These are phyloP conservation scores for Prunus yedoensis DNA, from an alignment of 331 rosid genomes.

Conservation along the genomic window DNA sequence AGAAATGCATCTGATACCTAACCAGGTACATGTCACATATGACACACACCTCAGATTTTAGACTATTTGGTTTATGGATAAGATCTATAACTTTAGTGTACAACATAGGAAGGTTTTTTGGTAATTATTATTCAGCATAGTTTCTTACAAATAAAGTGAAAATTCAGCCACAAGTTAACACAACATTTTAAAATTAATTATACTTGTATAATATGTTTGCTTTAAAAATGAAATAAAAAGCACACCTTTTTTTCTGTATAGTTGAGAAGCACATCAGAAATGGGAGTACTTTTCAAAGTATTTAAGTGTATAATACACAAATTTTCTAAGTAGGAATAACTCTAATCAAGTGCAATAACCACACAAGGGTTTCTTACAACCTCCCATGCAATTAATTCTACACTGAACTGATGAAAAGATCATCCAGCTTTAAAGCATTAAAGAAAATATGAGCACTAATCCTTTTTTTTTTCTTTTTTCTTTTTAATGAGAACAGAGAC, in stretches of 20 bases:
- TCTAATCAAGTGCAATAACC: background rate
- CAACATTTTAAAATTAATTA: no score
- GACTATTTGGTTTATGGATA: background rate
- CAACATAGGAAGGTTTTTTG: background rate
- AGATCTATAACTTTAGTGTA: background rate
- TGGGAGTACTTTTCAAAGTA: background rate
- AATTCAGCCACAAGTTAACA: no score
- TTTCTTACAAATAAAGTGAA: no score
- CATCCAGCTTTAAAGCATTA: background rate
- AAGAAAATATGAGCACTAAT: no score
- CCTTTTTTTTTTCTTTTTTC: no score
- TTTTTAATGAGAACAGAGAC: background rate
- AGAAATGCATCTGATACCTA: background rate
- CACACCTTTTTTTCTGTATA: background rate
- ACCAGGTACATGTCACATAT: background rate
- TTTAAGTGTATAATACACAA: background rate
- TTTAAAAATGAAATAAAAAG: background rate
- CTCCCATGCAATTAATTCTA: background rate
- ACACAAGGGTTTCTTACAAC: background rate
- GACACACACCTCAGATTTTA: background rate
- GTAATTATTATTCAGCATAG: no score
- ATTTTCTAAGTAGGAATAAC: background rate
- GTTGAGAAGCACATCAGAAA: background rate
- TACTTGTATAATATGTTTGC: background rate
- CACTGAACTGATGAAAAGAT: background rate